Conservation (phyloP, 2,329 filamentous ascomycete species). For the Fonsecaea nubica region DNA sequence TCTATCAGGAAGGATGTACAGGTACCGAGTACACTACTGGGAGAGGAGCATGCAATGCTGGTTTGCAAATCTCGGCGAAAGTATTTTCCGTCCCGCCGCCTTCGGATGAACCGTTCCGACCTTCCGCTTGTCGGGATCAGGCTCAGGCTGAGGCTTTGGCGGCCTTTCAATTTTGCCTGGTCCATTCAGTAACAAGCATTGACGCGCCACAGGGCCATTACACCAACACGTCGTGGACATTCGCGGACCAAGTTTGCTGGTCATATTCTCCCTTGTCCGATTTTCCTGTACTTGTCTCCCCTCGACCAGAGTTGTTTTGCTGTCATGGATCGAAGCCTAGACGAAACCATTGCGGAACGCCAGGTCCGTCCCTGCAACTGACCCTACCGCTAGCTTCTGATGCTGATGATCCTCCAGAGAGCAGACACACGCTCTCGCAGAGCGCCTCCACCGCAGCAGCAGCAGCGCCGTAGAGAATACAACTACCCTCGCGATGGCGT, state of each 20-base stretch:
- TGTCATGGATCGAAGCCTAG: slow-evolving; percentile 67
- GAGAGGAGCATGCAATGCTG: no score
- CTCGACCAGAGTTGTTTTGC: neutral
- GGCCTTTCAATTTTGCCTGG: neutral
- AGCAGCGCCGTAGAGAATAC: slow-evolving; percentile 51
- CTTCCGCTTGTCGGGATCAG: neutral
- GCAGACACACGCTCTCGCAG: slow-evolving; percentile 45
- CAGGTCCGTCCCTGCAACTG: slow-evolving; percentile 54
- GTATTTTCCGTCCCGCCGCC: neutral
- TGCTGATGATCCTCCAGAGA: slow-evolving; percentile 21
- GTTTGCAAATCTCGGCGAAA: neutral
- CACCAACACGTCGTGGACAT: neutral
- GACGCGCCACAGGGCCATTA: neutral
- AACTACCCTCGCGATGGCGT: slow-evolving; percentile 79
- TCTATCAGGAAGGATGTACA: no score
- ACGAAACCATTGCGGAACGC: slow-evolving; percentile 68
- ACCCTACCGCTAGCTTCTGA: neutral
- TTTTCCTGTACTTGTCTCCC: neutral
- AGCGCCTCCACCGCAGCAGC: slow-evolving; percentile 37
- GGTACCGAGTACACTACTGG: no score
- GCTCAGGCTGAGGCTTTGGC: neutral
- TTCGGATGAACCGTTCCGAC: neutral
- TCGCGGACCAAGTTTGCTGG: neutral
- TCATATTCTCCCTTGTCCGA: neutral
- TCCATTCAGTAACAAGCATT: neutral